These are phyloP conservation scores for Gossypium trilobum DNA, from an alignment of 441 rosid genomes.

Conservation along the genomic window DNA sequence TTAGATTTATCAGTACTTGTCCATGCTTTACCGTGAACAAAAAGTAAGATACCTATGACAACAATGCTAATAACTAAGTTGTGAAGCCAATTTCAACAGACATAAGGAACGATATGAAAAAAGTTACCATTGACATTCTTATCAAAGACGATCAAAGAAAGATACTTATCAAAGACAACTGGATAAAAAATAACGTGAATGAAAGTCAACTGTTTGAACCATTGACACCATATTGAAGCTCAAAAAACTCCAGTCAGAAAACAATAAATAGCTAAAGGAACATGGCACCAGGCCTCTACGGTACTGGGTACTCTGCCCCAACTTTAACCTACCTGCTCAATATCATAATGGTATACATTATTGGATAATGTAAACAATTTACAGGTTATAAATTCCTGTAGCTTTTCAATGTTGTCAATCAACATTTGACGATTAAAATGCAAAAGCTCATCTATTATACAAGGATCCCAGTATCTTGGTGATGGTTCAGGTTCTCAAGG, in stretches of 20 bases:
- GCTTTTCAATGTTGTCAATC: background rate
- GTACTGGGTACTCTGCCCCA: background rate
- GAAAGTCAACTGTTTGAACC: background rate
- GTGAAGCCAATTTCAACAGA: background rate
- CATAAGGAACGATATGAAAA: background rate
- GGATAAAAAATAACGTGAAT: background rate
- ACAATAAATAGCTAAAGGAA: background rate
- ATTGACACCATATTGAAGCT: background rate
- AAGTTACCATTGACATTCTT: background rate
- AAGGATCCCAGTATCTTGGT: background rate
- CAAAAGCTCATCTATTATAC: background rate
- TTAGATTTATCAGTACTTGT: conserved; percentile 15
- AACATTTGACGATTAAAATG: background rate
- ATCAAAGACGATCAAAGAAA: background rate
- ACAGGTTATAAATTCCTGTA: background rate
- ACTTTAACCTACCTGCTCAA: background rate
- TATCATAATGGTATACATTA: background rate
- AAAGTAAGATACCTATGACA: background rate
- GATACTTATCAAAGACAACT: background rate
- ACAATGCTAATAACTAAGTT: background rate
- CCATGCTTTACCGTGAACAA: background rate
- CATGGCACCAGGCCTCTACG: background rate
- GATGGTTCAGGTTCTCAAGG: background rate
- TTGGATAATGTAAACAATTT: no score
- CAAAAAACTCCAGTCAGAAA: background rate